Conservation (phyloP, 768 basidiomycete genomes). For the Kwoniella europaea region DNA sequence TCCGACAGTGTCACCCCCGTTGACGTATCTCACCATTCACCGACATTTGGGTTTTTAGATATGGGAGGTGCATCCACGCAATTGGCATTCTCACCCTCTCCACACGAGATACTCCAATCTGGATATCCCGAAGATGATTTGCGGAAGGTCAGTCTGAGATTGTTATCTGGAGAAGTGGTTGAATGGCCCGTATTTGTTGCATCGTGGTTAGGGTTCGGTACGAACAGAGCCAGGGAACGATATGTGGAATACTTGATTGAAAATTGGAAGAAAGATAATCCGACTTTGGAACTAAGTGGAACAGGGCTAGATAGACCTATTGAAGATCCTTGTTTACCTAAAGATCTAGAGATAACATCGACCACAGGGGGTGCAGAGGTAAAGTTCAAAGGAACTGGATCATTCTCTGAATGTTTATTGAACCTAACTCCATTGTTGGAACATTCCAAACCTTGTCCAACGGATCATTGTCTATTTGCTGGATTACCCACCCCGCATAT, state of each 20-base stretch:
- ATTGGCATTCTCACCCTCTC: slow-evolving; percentile 90
- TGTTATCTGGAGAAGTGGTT: slow-evolving; percentile 83
- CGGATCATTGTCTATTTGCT: slow-evolving; percentile 82
- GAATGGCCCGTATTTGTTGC: slow-evolving; percentile 94
- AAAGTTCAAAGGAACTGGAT: slow-evolving; percentile 82
- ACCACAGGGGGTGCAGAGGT: slow-evolving; percentile 40
- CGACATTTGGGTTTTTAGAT: slow-evolving; percentile 96
- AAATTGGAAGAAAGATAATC: slow-evolving; percentile 62
- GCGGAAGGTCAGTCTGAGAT: slow-evolving; percentile 77
- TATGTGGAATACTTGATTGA: slow-evolving; percentile 75
- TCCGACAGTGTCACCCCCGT: slow-evolving; percentile 52
- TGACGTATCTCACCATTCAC: slow-evolving; percentile 63
- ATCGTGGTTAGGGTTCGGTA: slow-evolving; percentile 98
- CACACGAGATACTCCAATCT: slow-evolving; percentile 61
- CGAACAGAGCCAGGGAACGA: slow-evolving; percentile 92
- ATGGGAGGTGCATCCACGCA: slow-evolving; percentile 99
- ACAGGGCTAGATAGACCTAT: slow-evolving; percentile 56
- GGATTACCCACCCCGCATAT: slow-evolving; percentile 92
- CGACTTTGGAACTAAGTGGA: slow-evolving; percentile 22
- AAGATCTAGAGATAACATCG: slow-evolving; percentile 65
- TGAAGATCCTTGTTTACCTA: slow-evolving; percentile 88
- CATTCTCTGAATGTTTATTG: slow-evolving; percentile 80
- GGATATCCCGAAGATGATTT: slow-evolving; percentile 67
- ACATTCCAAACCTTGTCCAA: slow-evolving; percentile 76
- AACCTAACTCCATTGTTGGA: slow-evolving; percentile 79